These are phyloP conservation scores for Stagonosporopsis cucurbitacearum DNA, from an alignment of 2,329 filamentous ascomycete species.

Conservation along the genomic window DNA sequence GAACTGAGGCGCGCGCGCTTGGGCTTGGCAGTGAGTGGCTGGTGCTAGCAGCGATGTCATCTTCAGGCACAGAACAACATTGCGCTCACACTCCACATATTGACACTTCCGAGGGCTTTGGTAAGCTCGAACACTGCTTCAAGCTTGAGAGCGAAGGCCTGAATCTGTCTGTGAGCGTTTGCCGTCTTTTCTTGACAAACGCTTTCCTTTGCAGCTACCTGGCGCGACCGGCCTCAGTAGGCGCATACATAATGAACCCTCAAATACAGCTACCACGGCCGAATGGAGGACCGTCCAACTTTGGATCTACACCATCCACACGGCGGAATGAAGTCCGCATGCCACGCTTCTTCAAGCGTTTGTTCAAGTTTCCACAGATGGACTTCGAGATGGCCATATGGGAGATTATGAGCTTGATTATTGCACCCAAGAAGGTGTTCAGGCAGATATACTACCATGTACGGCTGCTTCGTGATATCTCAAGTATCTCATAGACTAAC, in stretches of 20 bases:
- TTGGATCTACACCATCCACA: slow-evolving; percentile 57
- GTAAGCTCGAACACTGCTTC: background rate
- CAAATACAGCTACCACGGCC: slow-evolving; percentile 66
- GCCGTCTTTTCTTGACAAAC: background rate
- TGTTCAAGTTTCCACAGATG: slow-evolving; percentile 77
- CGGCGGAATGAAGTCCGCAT: slow-evolving; percentile 63
- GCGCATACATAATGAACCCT: slow-evolving; percentile 58
- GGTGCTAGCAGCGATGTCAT: slow-evolving; percentile 20
- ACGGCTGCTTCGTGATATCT: slow-evolving; percentile 15
- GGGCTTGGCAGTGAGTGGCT: slow-evolving; percentile 22
- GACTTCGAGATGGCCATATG: slow-evolving; percentile 77
- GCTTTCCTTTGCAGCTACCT: slow-evolving; percentile 2
- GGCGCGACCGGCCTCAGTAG: slow-evolving; percentile 8
- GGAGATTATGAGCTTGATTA: slow-evolving; percentile 73
- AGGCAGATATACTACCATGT: slow-evolving; percentile 74
- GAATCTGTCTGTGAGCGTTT: background rate
- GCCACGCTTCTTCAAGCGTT: slow-evolving; percentile 71
- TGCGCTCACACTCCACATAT: slow-evolving; percentile 1
- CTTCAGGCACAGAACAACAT: slow-evolving; percentile 23
- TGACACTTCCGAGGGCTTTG: background rate
- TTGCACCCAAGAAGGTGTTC: slow-evolving; percentile 74
- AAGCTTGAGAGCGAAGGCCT: no score
- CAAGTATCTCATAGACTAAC: background rate
- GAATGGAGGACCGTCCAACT: slow-evolving; percentile 60
- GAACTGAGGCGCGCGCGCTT: slow-evolving; percentile 12